Conservation (phyloP, 2,329 filamentous ascomycete genomes). For the Colletotrichum shisoi region DNA sequence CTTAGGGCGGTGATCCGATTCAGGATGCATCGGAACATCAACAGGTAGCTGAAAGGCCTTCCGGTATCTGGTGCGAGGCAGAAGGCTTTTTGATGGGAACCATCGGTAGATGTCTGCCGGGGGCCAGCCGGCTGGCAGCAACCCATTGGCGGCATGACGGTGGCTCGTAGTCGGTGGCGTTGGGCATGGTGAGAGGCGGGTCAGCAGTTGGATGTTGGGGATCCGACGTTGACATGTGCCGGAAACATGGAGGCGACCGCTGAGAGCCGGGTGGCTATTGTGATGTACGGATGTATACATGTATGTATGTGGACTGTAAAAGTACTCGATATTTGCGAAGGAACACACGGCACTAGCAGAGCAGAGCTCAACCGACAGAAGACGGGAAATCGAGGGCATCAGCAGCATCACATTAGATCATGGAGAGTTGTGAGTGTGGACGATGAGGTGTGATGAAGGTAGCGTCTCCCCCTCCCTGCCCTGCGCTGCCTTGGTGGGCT, state of each 20-base stretch:
- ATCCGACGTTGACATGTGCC: slow-evolving; percentile 18
- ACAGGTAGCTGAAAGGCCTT: slow-evolving; percentile 21
- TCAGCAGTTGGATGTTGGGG: neutral
- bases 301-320: too few relatives aligned
- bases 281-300: neutral
- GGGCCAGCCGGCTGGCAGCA: neutral
- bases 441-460: slow-evolving; percentile 9
- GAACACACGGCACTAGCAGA: neutral
- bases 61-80: slow-evolving; percentile 14
- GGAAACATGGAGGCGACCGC: slow-evolving; percentile 1
- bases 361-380: slow-evolving; percentile 13
- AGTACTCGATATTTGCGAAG: neutral
- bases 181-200: neutral
- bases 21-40: neutral
- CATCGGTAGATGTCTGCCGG: slow-evolving; percentile 21
- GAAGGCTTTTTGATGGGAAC: slow-evolving; percentile 21
- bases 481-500: neutral
- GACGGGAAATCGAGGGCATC: slow-evolving; percentile 31
- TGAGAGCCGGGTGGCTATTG: slow-evolving; percentile 2
- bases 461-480: too few relatives aligned
- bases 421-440: slow-evolving; percentile 5
- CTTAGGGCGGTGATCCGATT: neutral
- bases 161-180: slow-evolving; percentile 1
- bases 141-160: slow-evolving; percentile 5
- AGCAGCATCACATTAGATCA: slow-evolving; percentile 27